Base-by-base conservation (phyloP, 2,329 filamentous ascomycete species). In the Clathrospora elynae region DNA sequence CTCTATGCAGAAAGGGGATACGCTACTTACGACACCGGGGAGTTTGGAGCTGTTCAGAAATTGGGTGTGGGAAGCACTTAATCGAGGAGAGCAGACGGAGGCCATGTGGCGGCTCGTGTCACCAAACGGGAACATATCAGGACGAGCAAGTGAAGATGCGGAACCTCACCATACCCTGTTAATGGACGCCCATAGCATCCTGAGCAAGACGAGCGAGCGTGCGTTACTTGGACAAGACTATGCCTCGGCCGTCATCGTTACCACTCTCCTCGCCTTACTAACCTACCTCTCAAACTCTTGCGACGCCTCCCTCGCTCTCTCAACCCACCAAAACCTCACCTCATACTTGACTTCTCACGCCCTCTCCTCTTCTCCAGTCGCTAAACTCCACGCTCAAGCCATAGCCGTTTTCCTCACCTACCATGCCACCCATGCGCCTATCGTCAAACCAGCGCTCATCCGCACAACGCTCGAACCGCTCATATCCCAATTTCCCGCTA, bases 321-420 rank as follows among this genome's bases (percentile, higher is more conserved):
- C 69, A 1, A 37, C 65, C 11, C 76, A 77, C 40, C 45, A 42
- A 7, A 40, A 56, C 12, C 51, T 62, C 3, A 49, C 42, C 6
- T 11, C 36, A 2, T 61, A 57, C 46, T 57, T 72, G n/a, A 13
- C 40, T 10, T 48, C 53, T 1, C 62, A 62, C 29, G 50, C 49
- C 1, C 46, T 64, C 2, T 37, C 48, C 3, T 12, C 32, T 1
- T 59, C 57, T 5, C 22, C 70, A 0, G 59, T 71, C 2, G 78
- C 82, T 24, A 87, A 95, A 66, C 71, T 79, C 1, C 71, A 90
- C 0, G 79, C 91, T 11, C 88, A 95, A 71, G 78, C 78, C 42
- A 81, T 84, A 19, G 78, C 85, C 5, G 78, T 75, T 6, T 71
- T 96, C 0, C 70, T 96, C 1, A 81, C 83, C 46, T 71, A 82